A percentile compares a stretch with the other conserved stretches of the same genome.
Evolutionary conservation across 345 rosid species (phyloP).

Genomic region (Citrus sinensis): DNA sequence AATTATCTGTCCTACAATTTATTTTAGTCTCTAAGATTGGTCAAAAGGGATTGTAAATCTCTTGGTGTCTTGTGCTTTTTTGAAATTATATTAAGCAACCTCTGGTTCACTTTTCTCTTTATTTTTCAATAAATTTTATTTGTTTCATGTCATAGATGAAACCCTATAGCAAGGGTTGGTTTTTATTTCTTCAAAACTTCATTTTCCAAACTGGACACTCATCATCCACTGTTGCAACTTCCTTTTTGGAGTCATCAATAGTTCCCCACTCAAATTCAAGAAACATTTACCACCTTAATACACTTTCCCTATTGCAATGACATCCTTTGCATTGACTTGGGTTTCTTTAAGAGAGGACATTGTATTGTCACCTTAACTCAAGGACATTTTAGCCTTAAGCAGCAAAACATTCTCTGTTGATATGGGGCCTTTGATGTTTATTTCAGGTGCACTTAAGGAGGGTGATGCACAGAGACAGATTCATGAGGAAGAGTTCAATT

Average conservation of each 20-base stretch:
- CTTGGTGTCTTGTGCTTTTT: too few species aligned
- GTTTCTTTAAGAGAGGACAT: conserved; percentile 14
- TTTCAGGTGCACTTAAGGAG: conserved; percentile 89
- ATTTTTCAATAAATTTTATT: too few species aligned
- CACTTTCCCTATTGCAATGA: not conserved
- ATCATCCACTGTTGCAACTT: not conserved
- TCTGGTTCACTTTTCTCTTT: too few species aligned
- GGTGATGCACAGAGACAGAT: conserved; percentile 86
- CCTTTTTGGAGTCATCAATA: not conserved
- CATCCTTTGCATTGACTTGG: conserved; percentile 9
- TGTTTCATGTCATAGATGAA: too few species aligned
- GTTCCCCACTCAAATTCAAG: not conserved
- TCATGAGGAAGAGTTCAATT: conserved; percentile 91
- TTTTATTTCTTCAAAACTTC: not conserved
- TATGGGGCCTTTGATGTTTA: conserved; percentile 15
- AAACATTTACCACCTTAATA: not conserved
- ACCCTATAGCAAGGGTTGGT: not conserved
- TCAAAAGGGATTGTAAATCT: not conserved
- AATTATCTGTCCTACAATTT: not conserved
- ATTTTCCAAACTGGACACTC: not conserved
- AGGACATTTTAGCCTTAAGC: not conserved
- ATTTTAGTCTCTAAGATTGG: not conserved
- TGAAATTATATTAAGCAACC: too few species aligned
- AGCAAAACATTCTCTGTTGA: conserved; percentile 11
- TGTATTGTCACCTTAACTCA: not conserved